Evolutionary conservation across 345 rosid species (phyloP).

Genomic region (Populus euphratica): DNA sequence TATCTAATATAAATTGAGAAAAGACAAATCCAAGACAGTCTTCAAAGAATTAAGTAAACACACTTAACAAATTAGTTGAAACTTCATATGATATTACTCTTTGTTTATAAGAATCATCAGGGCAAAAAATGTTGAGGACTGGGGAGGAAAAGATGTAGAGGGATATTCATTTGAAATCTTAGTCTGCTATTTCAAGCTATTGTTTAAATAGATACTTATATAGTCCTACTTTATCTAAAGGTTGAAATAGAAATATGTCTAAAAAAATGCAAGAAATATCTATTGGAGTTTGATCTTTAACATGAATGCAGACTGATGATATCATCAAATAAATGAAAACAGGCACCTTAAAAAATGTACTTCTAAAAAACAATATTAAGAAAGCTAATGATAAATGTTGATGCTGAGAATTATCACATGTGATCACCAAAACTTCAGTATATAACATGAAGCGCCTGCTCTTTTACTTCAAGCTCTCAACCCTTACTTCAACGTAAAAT

Average conservation of each 20-base stretch:
- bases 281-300: neutral
- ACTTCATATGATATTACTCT: neutral
- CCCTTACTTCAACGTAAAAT: neutral
- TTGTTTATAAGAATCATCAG: neutral
- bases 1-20: neutral
- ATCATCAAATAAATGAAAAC: neutral
- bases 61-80: neutral
- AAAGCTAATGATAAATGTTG: too few species aligned
- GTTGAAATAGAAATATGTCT: neutral
- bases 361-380: neutral
- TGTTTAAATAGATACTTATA: too few species aligned
- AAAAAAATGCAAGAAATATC: neutral
- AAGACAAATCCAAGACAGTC: neutral
- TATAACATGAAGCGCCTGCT: too few species aligned
- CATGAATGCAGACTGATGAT: neutral
- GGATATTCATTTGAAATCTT: too few species aligned
- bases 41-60: neutral
- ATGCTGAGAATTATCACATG: neutral
- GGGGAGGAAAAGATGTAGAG: too few species aligned
- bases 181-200: too few species aligned
- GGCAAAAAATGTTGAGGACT: neutral
- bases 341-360: neutral
- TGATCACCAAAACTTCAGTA: neutral
- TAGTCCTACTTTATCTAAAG: too few species aligned
- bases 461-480: neutral